These are phyloP conservation scores for Tetradesmus obliquus DNA, from an alignment of 139 green algal species.

Conservation along the genomic window DNA sequence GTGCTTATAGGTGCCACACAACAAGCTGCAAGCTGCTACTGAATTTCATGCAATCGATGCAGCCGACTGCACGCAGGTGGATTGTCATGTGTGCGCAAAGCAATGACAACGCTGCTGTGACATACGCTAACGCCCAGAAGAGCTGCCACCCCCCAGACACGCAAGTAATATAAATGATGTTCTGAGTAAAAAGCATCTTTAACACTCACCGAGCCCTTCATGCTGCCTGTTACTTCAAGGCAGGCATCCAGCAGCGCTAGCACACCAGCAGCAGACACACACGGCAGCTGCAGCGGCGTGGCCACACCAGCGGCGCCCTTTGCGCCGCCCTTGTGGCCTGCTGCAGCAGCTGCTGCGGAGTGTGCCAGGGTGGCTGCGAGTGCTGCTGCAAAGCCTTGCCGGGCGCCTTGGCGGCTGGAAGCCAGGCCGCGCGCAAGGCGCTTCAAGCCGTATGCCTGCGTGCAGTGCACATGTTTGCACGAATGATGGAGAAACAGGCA, in stretches of 20 bases:
- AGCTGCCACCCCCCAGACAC: too few relatives aligned
- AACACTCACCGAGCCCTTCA: constrained; percentile 61
- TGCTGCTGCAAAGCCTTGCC: constrained; percentile 87
- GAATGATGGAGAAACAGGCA: neutral
- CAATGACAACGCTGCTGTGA: too few relatives aligned
- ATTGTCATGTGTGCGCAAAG: too few relatives aligned
- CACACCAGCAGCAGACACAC: constrained; percentile 43
- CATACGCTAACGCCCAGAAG: too few relatives aligned
- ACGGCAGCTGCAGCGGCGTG: constrained; percentile 18
- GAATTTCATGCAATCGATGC: constrained; percentile 23
- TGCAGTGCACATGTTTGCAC: neutral
- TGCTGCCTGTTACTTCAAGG: constrained; percentile 58
- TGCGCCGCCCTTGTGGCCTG: neutral
- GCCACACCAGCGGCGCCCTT: neutral
- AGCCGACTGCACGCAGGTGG: too few relatives aligned
- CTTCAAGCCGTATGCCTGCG: constrained; percentile 76
- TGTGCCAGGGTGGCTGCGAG: constrained; percentile 62
- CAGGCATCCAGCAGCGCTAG: constrained; percentile 65
- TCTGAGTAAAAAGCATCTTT: too few relatives aligned
- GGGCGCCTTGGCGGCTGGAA: constrained; percentile 73
- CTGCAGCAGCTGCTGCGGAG: neutral
- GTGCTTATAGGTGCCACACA: constrained; percentile 48
- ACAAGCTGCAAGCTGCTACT: neutral
- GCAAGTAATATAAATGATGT: too few relatives aligned
- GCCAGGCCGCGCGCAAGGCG: constrained; percentile 78